These are phyloP conservation scores for Gryganskiella cystojenkinii DNA, from an alignment of 192 early-diverging fungal species.

Conservation along the genomic window DNA sequence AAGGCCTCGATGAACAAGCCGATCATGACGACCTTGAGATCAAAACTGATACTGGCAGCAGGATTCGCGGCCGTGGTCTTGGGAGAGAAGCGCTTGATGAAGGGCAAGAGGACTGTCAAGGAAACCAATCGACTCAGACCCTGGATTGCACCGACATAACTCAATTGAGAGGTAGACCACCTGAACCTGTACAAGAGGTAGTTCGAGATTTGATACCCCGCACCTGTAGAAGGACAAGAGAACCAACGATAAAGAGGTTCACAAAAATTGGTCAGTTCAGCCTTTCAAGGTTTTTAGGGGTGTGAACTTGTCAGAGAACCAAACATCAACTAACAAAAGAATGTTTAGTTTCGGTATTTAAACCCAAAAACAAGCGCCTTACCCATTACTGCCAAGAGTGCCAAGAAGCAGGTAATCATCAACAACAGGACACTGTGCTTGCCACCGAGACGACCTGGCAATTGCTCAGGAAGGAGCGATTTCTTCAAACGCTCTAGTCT, in stretches of 20 bases:
- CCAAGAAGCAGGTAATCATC: slow-evolving; percentile 22
- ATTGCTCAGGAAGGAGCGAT: slow-evolving; percentile 9
- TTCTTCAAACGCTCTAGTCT: background rate
- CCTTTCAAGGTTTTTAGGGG: no score
- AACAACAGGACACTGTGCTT: slow-evolving; percentile 28
- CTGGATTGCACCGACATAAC: slow-evolving; percentile 19
- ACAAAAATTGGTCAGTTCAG: no score
- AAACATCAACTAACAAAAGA: no score
- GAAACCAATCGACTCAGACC: slow-evolving; percentile 28
- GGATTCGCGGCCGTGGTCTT: background rate
- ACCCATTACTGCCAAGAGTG: slow-evolving; percentile 13
- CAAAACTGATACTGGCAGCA: slow-evolving; percentile 19
- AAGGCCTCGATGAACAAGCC: slow-evolving; percentile 20
- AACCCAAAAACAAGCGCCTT: background rate
- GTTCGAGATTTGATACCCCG: background rate
- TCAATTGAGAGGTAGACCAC: slow-evolving; percentile 12
- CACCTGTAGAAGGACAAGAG: background rate
- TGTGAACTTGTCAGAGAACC: no score
- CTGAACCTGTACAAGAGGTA: slow-evolving; percentile 33
- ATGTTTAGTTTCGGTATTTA: no score
- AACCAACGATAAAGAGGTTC: no score
- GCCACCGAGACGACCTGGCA: slow-evolving; percentile 26
- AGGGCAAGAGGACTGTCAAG: slow-evolving; percentile 22
- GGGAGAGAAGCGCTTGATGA: slow-evolving; percentile 15
- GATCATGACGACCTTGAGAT: slow-evolving; percentile 24